Evolutionary conservation across 805 yeast genomes (phyloP).

Genomic region (Cyberlindnera japonica): DNA sequence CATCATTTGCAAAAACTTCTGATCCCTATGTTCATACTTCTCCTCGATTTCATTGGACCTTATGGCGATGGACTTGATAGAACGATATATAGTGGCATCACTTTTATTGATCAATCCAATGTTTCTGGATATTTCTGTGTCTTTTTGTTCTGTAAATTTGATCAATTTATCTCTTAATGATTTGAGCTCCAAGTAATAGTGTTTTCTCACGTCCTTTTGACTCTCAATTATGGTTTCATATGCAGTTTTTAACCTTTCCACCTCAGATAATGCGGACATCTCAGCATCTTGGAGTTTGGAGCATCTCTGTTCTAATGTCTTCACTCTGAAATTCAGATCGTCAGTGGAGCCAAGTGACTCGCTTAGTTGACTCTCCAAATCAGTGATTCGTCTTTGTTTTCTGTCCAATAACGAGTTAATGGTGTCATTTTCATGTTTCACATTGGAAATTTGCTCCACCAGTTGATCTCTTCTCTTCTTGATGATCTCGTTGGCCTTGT

Average conservation of each 20-base stretch:
- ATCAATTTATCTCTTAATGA: constrained; percentile 36
- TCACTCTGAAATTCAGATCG: constrained; percentile 44
- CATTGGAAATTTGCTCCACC: constrained; percentile 61
- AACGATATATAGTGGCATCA: constrained; percentile 47
- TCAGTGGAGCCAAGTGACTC: constrained; percentile 47
- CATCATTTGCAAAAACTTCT: constrained; percentile 39
- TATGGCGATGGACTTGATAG: constrained; percentile 44
- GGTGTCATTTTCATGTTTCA: constrained; percentile 77
- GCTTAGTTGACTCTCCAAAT: constrained; percentile 56
- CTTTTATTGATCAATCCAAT: constrained; percentile 36
- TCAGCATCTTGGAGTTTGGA: constrained; percentile 46
- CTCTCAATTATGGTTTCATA: constrained; percentile 54
- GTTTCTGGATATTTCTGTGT: constrained; percentile 35
- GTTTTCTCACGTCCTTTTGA: constrained; percentile 48
- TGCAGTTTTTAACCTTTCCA: constrained; percentile 51
- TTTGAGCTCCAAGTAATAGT: constrained; percentile 42
- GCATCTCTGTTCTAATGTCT: constrained; percentile 47
- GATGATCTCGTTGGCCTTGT: constrained; percentile 48
- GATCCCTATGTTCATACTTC: constrained; percentile 45
- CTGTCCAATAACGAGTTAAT: constrained; percentile 63
- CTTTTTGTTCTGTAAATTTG: constrained; percentile 34
- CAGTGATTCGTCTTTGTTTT: constrained; percentile 64
- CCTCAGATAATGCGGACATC: constrained; percentile 44
- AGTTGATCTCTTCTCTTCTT: constrained; percentile 48
- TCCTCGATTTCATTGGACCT: constrained; percentile 47